Evolutionary conservation across 2,329 filamentous ascomycete genomes (phyloP).

Genomic region (Exophiala sideris): DNA sequence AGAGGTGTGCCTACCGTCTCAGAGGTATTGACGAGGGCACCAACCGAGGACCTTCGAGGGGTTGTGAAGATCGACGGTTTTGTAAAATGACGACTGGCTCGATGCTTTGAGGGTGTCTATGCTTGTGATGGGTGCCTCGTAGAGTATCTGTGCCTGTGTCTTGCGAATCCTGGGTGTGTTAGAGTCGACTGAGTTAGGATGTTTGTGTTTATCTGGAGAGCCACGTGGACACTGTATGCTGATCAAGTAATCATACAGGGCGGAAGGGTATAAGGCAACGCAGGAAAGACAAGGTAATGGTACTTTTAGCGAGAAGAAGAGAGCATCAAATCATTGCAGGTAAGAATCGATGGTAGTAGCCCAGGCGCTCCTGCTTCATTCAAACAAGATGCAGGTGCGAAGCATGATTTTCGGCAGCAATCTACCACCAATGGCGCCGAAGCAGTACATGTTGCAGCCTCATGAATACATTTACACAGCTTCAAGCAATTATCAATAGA

Average conservation of each 20-base stretch:
- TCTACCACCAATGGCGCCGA: no score
- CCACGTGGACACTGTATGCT: conserved; percentile 12
- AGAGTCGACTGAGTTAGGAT: conserved; percentile 12
- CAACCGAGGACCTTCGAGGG: conserved; percentile 13
- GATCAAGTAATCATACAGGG: conserved; percentile 19
- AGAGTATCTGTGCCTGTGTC: background rate
- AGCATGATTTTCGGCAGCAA: no score
- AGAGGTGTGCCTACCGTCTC: conserved; percentile 15
- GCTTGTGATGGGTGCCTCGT: background rate
- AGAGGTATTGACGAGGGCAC: conserved; percentile 16
- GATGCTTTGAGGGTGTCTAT: background rate
- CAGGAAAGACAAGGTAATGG: background rate
- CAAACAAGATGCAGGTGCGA: no score
- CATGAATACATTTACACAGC: no score
- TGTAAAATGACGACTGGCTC: background rate
- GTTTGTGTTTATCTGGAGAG: conserved; percentile 13
- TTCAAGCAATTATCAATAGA: background rate
- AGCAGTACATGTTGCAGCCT: no score
- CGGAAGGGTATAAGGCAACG: background rate
- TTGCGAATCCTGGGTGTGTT: background rate
- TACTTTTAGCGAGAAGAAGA: background rate
- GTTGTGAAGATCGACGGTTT: background rate
- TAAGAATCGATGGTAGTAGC: no score
- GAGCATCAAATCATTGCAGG: background rate
- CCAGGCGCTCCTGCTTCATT: no score